Conservation (phyloP, 495 filamentous ascomycete genomes). For the Aspergillus avenaceus region DNA sequence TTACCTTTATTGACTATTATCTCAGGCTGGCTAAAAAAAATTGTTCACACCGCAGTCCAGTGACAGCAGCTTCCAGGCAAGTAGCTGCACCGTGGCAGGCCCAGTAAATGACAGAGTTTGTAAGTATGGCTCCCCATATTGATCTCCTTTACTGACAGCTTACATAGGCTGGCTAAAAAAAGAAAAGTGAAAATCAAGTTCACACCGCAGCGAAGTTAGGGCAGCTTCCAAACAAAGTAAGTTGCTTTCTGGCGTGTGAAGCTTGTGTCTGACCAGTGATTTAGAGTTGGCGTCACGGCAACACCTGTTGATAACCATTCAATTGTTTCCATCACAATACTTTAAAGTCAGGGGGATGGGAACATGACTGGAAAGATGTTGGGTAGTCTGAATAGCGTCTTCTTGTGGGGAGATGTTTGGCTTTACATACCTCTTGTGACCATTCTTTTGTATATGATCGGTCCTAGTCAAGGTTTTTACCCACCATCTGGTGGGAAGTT, state of each 20-base stretch:
- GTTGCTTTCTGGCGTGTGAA: background rate
- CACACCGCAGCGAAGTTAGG: background rate
- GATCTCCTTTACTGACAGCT: background rate
- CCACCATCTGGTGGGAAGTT: slow-evolving; percentile 7
- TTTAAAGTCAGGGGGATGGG: background rate
- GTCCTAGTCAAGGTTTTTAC: slow-evolving; percentile 20
- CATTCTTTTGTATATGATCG: background rate
- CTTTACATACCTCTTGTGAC: slow-evolving; percentile 3
- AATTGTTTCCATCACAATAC: background rate
- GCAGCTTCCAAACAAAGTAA: background rate
- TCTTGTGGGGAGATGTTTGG: background rate
- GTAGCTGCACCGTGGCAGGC: slow-evolving; percentile 1
- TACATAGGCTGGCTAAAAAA: slow-evolving; percentile 14
- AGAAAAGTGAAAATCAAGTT: no score
- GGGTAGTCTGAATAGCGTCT: no score
- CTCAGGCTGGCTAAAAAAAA: slow-evolving; percentile 16
- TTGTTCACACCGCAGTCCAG: no score
- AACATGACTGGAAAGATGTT: no score
- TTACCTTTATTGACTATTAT: background rate
- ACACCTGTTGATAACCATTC: background rate
- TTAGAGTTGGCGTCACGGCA: background rate
- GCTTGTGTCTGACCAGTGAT: background rate
- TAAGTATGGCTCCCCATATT: background rate
- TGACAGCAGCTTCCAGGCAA: no score
- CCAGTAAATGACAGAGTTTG: slow-evolving; percentile 10